These are phyloP conservation scores for Aleurites moluccanus DNA, from an alignment of 441 rosid genomes.

Conservation along the genomic window DNA sequence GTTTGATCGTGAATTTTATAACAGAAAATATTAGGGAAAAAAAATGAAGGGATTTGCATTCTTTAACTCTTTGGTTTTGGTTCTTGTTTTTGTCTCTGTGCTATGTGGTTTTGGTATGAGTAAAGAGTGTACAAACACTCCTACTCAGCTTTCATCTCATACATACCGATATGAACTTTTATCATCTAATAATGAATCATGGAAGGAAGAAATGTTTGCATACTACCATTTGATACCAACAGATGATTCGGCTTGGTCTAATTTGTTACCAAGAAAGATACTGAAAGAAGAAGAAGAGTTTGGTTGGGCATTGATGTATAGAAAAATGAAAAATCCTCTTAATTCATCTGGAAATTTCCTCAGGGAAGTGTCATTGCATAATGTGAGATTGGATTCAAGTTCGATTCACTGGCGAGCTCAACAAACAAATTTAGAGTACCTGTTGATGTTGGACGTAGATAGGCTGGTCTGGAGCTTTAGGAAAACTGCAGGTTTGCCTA, in stretches of 20 bases:
- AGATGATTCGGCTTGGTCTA: conserved; percentile 79
- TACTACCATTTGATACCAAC: conserved; percentile 80
- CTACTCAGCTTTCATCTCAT: conserved; percentile 71
- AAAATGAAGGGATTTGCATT: conserved; percentile 39
- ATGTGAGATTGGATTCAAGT: conserved; percentile 64
- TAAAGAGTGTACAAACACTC: conserved; percentile 83
- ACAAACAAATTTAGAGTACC: conserved; percentile 81
- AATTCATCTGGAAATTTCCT: conserved; percentile 46
- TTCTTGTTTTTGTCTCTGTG: conserved; percentile 30
- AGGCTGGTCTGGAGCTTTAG: conserved; percentile 78
- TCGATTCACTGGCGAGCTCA: conserved; percentile 73
- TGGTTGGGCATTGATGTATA: conserved; percentile 65
- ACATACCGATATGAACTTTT: conserved; percentile 61
- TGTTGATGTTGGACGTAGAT: conserved; percentile 79
- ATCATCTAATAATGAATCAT: conserved; percentile 58
- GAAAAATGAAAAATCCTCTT: conserved; percentile 53
- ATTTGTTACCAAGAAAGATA: conserved; percentile 71
- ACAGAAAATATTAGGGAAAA: neutral
- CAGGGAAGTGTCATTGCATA: conserved; percentile 71
- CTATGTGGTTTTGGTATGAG: conserved; percentile 32
- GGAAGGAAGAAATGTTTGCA: conserved; percentile 63
- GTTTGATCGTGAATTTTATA: neutral
- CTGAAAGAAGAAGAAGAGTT: conserved; percentile 61
- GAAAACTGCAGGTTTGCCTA: conserved; percentile 67
- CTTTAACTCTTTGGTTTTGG: conserved; percentile 18